A percentile compares a stretch with the other conserved stretches of the same genome.
Evolutionary conservation across 2,329 filamentous ascomycete species (phyloP).

Genomic region (Bipolaris bicolor): DNA sequence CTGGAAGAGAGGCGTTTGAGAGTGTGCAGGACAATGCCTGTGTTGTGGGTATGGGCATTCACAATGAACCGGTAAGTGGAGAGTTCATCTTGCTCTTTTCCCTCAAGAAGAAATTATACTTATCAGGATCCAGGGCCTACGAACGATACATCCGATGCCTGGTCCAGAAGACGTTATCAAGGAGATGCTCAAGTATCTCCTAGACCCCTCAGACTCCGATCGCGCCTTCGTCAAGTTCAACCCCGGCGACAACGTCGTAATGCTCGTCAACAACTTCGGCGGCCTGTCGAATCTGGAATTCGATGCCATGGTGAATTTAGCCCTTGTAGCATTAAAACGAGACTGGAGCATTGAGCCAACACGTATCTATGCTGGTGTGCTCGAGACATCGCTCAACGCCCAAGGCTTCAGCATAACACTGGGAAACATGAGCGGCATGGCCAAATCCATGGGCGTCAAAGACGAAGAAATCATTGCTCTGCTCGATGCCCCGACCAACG

Average conservation of each 20-base stretch:
- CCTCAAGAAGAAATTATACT: neutral
- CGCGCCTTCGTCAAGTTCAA: slow-evolving; percentile 58
- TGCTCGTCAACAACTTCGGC: slow-evolving; percentile 59
- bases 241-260: slow-evolving; percentile 52
- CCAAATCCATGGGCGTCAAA: slow-evolving; percentile 48
- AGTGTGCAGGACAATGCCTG: slow-evolving; percentile 50
- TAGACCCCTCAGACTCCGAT: slow-evolving; percentile 56
- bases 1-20: slow-evolving; percentile 58
- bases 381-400: slow-evolving; percentile 62
- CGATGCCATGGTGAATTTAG: slow-evolving; percentile 55
- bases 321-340: slow-evolving; percentile 49
- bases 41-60: slow-evolving; percentile 58
- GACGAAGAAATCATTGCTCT: slow-evolving; percentile 54
- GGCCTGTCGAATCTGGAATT: slow-evolving; percentile 57
- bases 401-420: slow-evolving; percentile 64
- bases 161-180: slow-evolving; percentile 56
- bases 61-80: slow-evolving; percentile 56
- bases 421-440: slow-evolving; percentile 58
- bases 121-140: slow-evolving; percentile 46
- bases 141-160: slow-evolving; percentile 56
- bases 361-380: slow-evolving; percentile 56
- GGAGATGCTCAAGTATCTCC: slow-evolving; percentile 57
- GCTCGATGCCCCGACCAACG: slow-evolving; percentile 58
- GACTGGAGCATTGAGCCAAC: slow-evolving; percentile 58
- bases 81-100: too few species aligned